A percentile compares a stretch with the other conserved stretches of the same genome.
Evolutionary conservation across 371 early-diverging fungal species (phyloP).

Genomic region (Thermomucor indicae-seudaticae): DNA sequence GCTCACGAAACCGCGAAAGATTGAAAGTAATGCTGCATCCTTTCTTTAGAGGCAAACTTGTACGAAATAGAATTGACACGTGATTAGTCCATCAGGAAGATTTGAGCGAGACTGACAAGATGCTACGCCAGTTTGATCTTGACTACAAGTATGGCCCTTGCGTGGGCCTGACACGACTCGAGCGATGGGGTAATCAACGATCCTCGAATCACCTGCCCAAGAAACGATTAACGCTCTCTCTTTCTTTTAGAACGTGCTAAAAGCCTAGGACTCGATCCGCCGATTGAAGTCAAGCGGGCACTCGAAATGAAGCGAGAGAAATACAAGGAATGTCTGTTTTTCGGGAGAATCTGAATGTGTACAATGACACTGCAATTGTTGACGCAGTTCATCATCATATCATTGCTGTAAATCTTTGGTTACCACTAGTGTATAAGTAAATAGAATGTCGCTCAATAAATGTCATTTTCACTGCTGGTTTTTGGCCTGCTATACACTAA

Average conservation of each 20-base stretch:
- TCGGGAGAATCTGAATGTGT: neutral
- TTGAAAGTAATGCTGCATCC: neutral
- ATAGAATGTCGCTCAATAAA: too few species aligned
- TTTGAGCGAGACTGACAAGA: conserved; percentile 26
- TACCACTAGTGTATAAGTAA: too few species aligned
- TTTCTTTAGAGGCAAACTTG: too few species aligned
- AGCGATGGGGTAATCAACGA: conserved; percentile 38
- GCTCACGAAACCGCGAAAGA: neutral
- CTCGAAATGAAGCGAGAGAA: neutral
- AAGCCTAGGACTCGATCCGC: conserved; percentile 30
- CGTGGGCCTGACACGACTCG: conserved; percentile 36
- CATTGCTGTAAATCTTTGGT: too few species aligned
- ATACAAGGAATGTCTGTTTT: neutral
- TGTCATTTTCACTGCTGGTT: too few species aligned
- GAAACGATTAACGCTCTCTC: neutral
- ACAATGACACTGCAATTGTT: too few species aligned
- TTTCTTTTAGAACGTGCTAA: conserved; percentile 6
- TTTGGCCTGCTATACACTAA: too few species aligned
- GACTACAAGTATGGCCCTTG: conserved; percentile 40
- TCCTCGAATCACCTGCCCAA: neutral
- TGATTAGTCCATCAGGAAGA: conserved; percentile 41
- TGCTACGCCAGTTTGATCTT: conserved; percentile 42
- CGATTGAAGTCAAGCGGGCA: conserved; percentile 22
- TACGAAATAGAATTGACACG: too few species aligned
- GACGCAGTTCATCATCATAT: too few species aligned